Evolutionary conservation across 345 rosid genomes (phyloP).

Genomic region (Bruguiera parviflora): DNA sequence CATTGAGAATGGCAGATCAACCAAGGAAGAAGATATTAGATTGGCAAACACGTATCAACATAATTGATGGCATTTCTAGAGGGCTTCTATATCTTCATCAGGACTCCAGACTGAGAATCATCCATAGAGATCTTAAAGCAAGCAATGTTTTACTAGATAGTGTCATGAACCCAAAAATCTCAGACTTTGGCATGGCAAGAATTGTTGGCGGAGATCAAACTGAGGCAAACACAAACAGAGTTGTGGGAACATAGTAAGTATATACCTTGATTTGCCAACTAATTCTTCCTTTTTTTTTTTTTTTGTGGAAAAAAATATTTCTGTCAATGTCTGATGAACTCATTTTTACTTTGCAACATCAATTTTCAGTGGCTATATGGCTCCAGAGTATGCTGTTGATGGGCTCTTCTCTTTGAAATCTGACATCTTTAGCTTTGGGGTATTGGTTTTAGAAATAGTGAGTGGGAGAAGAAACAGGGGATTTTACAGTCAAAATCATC

Average conservation of each 20-base stretch:
- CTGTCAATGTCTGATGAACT: neutral
- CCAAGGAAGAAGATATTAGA: constrained; percentile 15
- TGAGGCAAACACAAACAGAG: constrained; percentile 19
- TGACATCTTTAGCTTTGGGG: constrained; percentile 23
- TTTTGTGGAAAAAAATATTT: no score
- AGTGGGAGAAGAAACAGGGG: constrained; percentile 21
- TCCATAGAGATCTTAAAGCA: constrained; percentile 40
- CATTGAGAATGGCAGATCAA: constrained; percentile 23
- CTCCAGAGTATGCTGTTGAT: constrained; percentile 24
- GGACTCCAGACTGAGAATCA: constrained; percentile 42
- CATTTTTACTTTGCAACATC: neutral
- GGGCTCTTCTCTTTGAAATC: constrained; percentile 23
- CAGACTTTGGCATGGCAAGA: constrained; percentile 23
- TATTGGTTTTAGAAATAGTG: constrained; percentile 18
- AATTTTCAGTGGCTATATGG: constrained; percentile 20
- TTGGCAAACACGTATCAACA: constrained; percentile 29
- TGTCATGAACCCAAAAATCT: constrained; percentile 22
- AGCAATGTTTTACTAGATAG: constrained; percentile 19
- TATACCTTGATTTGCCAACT: neutral
- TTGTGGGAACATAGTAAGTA: constrained; percentile 24
- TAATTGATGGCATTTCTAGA: constrained; percentile 41
- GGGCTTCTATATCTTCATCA: constrained; percentile 54
- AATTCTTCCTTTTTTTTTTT: neutral
- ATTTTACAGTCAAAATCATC: constrained; percentile 12
- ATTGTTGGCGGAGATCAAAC: constrained; percentile 17